Evolutionary conservation across 805 yeast genomes (phyloP).

Genomic region (Candida nanaspora): DNA sequence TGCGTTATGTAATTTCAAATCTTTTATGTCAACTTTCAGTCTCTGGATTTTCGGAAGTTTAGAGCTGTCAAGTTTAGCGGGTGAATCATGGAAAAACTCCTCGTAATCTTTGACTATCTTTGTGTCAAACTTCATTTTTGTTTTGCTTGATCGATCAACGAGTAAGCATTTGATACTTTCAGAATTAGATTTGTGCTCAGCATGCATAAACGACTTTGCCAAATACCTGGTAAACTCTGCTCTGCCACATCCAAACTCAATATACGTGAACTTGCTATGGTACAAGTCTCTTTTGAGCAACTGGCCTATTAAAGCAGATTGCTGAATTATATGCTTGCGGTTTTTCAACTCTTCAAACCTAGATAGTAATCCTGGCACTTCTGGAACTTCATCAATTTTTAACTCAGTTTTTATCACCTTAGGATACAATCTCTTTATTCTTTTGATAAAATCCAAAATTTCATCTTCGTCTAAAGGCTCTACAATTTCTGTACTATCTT

Average conservation of each 20-base stretch:
- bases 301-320: slow-evolving; percentile 71
- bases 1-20: slow-evolving; percentile 46
- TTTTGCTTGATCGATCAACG: slow-evolving; percentile 71
- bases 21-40: slow-evolving; percentile 74
- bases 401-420: slow-evolving; percentile 3
- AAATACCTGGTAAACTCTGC: slow-evolving; percentile 74
- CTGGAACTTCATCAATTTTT: neutral
- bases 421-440: slow-evolving; percentile 4
- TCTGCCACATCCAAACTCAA: slow-evolving; percentile 90
- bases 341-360: slow-evolving; percentile 46
- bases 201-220: slow-evolving; percentile 22
- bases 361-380: slow-evolving; percentile 26
- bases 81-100: slow-evolving; percentile 37
- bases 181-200: neutral
- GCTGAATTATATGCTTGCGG: slow-evolving; percentile 77
- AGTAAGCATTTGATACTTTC: slow-evolving; percentile 37
- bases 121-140: slow-evolving; percentile 70
- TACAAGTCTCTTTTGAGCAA: slow-evolving; percentile 38
- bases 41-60: slow-evolving; percentile 27
- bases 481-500: slow-evolving; percentile 5
- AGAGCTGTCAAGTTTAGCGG: neutral
- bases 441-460: slow-evolving; percentile 6
- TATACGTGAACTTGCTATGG: slow-evolving; percentile 28
- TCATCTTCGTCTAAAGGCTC: slow-evolving; percentile 11
- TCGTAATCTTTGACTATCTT: slow-evolving; percentile 56